These are phyloP conservation scores for Daldinia caldariorum DNA, from an alignment of 495 filamentous ascomycete species.

Conservation along the genomic window DNA sequence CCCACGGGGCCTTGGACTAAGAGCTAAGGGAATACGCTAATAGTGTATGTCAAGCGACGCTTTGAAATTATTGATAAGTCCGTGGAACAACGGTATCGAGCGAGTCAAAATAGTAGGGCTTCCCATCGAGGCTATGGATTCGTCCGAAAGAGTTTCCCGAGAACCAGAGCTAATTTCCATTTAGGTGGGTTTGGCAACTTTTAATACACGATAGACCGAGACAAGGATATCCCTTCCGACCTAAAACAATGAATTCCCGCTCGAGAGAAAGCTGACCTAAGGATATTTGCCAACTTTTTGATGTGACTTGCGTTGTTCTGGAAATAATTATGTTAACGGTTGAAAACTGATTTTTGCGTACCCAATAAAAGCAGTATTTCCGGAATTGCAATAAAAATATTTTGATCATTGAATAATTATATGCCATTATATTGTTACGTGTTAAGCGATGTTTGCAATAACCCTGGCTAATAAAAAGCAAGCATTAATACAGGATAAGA, in stretches of 20 bases:
- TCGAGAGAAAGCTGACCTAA: neutral
- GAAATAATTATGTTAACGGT: neutral
- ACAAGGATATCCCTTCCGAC: neutral
- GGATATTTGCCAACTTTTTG: neutral
- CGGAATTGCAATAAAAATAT: neutral
- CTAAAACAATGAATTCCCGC: neutral
- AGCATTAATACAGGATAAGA: conserved; percentile 11
- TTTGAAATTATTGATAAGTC: conserved; percentile 10
- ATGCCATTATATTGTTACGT: neutral
- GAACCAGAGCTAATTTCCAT: neutral
- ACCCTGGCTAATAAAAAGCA: conserved; percentile 3
- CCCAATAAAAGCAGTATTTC: neutral
- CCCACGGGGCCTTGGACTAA: conserved; percentile 34
- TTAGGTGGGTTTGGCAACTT: neutral
- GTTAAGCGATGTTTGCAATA: conserved; percentile 5
- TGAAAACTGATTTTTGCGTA: neutral
- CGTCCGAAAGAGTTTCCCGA: conserved; percentile 5
- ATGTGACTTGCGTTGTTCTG: neutral
- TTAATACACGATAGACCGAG: neutral
- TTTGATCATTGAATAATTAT: neutral
- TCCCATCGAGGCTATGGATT: neutral
- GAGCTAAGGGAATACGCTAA: conserved; percentile 29
- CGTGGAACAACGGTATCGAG: conserved; percentile 4
- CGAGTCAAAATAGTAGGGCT: conserved; percentile 5
- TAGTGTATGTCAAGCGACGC: conserved; percentile 28